Conservation (phyloP, 2,329 filamentous ascomycete species). For the Trichophyton equinum region DNA sequence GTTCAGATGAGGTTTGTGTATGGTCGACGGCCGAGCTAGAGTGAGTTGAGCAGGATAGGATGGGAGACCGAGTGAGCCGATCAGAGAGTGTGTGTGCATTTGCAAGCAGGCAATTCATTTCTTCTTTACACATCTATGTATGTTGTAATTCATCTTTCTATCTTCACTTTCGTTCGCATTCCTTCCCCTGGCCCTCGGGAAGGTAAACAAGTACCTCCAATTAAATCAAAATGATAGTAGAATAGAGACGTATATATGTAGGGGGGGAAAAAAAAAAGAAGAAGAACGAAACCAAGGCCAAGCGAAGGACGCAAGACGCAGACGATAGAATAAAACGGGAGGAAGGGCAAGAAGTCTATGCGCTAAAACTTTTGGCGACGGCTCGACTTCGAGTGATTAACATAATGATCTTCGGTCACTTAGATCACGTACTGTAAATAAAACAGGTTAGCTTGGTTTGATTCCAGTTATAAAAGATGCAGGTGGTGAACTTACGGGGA, state of each 20-base stretch:
- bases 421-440: background rate
- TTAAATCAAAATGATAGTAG: background rate
- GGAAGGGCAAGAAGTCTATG: no score
- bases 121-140: background rate
- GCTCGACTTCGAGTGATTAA: background rate
- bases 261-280: background rate
- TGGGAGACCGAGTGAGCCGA: background rate
- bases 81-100: background rate
- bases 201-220: background rate
- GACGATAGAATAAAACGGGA: background rate
- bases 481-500: slow-evolving; percentile 45
- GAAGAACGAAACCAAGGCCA: background rate
- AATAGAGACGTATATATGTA: background rate
- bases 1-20: slow-evolving; percentile 15
- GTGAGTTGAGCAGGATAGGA: background rate
- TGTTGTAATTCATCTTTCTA: background rate
- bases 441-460: background rate
- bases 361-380: background rate
- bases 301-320: background rate
- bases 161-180: background rate
- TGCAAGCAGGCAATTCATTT: background rate
- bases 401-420: background rate
- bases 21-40: slow-evolving; percentile 17
- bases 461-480: background rate
- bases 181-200: background rate